Evolutionary conservation across 2,329 filamentous ascomycete genomes (phyloP).

Genomic region (Macrophomina tecta): DNA sequence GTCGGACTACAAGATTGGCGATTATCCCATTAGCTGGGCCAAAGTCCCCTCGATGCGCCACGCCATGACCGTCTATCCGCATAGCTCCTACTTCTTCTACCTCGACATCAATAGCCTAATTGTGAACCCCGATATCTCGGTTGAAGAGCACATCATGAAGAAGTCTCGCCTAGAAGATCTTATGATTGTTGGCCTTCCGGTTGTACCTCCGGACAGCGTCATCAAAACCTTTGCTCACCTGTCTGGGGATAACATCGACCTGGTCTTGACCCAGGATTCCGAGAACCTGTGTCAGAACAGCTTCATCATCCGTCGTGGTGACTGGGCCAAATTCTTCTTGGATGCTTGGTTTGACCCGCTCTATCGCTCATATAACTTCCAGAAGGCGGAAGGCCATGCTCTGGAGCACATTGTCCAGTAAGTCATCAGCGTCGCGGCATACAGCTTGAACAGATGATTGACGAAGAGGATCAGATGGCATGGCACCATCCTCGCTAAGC

Average conservation of each 20-base stretch:
- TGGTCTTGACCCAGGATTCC: constrained; percentile 84
- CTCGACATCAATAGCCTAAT: constrained; percentile 85
- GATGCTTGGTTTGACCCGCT: constrained; percentile 97
- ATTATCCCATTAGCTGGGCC: constrained; percentile 69
- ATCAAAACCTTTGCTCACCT: constrained; percentile 91
- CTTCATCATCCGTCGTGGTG: constrained; percentile 80
- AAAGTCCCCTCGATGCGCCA: constrained; percentile 87
- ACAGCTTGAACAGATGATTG: background rate
- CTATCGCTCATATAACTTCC: constrained; percentile 93
- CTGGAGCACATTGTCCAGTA: constrained; percentile 67
- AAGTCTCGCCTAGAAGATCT: constrained; percentile 70
- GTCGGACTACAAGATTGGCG: constrained; percentile 75
- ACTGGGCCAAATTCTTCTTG: constrained; percentile 91
- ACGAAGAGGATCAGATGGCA: constrained; percentile 76
- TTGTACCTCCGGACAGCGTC: constrained; percentile 94
- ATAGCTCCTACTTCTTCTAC: constrained; percentile 83
- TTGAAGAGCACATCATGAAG: constrained; percentile 75
- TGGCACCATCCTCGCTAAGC: constrained; percentile 87
- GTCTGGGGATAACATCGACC: constrained; percentile 76
- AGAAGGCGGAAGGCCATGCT: constrained; percentile 90
- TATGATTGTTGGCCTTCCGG: constrained; percentile 84
- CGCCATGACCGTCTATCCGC: constrained; percentile 79
- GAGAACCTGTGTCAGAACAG: constrained; percentile 78
- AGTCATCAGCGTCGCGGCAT: constrained; percentile 30
- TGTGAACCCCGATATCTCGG: constrained; percentile 75